Evolutionary conservation across 2,329 filamentous ascomycete genomes (phyloP).

Genomic region (Podosphaera aphanis): DNA sequence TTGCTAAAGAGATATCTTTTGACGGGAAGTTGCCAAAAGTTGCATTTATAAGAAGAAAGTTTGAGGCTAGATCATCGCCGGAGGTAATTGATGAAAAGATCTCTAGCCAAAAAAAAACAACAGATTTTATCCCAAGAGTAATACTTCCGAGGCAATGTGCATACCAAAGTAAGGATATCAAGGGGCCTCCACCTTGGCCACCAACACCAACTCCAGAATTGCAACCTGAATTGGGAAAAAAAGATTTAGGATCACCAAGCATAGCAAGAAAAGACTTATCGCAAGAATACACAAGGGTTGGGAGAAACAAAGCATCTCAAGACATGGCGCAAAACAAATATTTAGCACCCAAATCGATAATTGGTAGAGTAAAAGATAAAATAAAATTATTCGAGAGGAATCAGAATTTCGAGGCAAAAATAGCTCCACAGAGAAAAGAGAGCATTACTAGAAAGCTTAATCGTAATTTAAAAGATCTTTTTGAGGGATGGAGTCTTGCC

Average conservation of each 20-base stretch:
- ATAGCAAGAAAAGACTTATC: neutral
- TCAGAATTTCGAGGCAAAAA: neutral
- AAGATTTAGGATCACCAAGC: neutral
- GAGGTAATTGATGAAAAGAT: no score
- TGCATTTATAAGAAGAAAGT: neutral
- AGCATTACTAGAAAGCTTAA: constrained; percentile 5
- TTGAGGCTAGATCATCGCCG: neutral
- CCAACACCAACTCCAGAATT: neutral
- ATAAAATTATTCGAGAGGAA: constrained; percentile 10
- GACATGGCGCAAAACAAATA: constrained; percentile 1
- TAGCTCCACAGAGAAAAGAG: constrained; percentile 1
- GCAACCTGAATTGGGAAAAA: neutral
- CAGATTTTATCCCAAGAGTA: no score
- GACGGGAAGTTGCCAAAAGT: neutral
- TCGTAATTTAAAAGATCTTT: constrained; percentile 6
- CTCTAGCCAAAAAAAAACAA: no score
- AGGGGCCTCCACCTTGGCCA: neutral
- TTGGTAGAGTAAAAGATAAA: constrained; percentile 9
- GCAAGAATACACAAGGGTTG: no score
- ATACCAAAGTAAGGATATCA: neutral
- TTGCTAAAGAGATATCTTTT: no score
- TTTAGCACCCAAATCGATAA: constrained; percentile 3
- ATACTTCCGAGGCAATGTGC: neutral
- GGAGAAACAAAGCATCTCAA: neutral
- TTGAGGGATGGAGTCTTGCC: constrained; percentile 4